These are phyloP conservation scores for Atkinsonella hypoxylon DNA, from an alignment of 2,329 filamentous ascomycete genomes.

Conservation along the genomic window DNA sequence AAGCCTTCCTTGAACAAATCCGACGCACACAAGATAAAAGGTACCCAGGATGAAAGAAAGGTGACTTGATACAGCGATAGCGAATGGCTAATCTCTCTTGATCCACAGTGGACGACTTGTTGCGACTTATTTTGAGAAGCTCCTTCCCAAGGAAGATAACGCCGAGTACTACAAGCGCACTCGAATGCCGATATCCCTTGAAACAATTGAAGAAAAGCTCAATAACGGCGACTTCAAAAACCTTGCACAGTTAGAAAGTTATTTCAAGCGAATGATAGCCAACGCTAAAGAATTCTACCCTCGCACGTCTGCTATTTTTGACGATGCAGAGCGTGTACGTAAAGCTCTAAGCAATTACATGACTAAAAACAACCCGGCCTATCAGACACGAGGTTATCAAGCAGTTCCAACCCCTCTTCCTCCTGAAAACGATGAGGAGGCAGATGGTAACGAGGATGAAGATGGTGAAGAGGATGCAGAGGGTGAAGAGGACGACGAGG, in stretches of 20 bases:
- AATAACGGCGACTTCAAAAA: conserved; percentile 54
- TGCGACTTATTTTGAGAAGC: conserved; percentile 60
- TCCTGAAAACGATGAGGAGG: conserved; percentile 18
- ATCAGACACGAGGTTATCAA: conserved; percentile 54
- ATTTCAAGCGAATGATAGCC: conserved; percentile 75
- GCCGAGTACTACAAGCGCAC: conserved; percentile 69
- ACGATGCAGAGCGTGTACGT: conserved; percentile 75
- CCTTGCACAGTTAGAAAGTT: conserved; percentile 67
- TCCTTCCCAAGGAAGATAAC: conserved; percentile 51
- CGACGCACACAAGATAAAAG: conserved; percentile 70
- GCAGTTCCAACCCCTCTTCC: conserved; percentile 65
- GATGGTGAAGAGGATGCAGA: conserved; percentile 18
- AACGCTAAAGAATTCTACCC: conserved; percentile 81
- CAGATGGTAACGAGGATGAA: conserved; percentile 18
- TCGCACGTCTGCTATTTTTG: conserved; percentile 58
- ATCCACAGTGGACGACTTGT: conserved; percentile 55
- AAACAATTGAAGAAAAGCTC: conserved; percentile 65
- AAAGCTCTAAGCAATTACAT: conserved; percentile 83
- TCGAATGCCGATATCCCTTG: conserved; percentile 66
- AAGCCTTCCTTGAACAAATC: conserved; percentile 64
- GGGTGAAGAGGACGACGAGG: conserved; percentile 21
- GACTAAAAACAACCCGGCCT: conserved; percentile 77
- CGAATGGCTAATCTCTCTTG: not conserved
- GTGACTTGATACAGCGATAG: not conserved
- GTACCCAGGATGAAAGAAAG: conserved; percentile 30